Evolutionary conservation across 2,329 filamentous ascomycete genomes (phyloP), one percentile per base, ranked within the genome.

Genomic region (Gaeumannomyces tritici): DNA sequence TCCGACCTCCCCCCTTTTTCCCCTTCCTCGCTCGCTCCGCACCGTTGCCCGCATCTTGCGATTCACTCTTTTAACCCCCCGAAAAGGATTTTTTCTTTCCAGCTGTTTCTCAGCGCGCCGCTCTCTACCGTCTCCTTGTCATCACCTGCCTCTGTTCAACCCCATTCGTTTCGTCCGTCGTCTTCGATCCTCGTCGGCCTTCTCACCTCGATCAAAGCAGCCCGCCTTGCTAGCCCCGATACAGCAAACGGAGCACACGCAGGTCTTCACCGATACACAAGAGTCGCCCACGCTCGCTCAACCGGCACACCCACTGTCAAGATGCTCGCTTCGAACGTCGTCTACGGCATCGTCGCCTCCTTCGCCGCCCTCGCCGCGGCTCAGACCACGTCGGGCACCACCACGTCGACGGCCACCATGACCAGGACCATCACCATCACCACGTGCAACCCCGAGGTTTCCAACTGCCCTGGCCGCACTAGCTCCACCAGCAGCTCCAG

Each of bases 341-440:
- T 78, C 68, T 68, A 74, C 65, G 54, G 29, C 55, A 66, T 78
- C 66, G 65, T 80, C 66, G 76, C 77, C 68, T 67, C 71, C 64
- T 72, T 73, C 70, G 74, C 75, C 62, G 72, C 76, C 59, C 59
- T 73, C 62, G 73, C 73, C 60, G 70, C 71, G 65, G 74, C 74
- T 64, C 63, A 69, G 57, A 51, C 61, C 56, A 69, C 70, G 58
- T 64, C 65, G 55, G 64, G 69, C 27, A 79, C 74, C 64, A 75
- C 74, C 63, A 82, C 79, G 62, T 75, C 76, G 21, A 82, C 79
- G 63, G 72, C 73, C 61, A 79, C 77, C 63, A 73, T 75, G 65
- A 82, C 79, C 62, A 71, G 70, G 66, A 76, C 75, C 60, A 63
- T 77, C 65, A 82, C 79, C 69, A 73, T 82, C 69, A 82, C 79